Percentiles rank a stretch among this genome's conserved stretches.
Conservation (phyloP, 2,329 filamentous ascomycete species). For the Sporothrix brunneoviolacea region DNA sequence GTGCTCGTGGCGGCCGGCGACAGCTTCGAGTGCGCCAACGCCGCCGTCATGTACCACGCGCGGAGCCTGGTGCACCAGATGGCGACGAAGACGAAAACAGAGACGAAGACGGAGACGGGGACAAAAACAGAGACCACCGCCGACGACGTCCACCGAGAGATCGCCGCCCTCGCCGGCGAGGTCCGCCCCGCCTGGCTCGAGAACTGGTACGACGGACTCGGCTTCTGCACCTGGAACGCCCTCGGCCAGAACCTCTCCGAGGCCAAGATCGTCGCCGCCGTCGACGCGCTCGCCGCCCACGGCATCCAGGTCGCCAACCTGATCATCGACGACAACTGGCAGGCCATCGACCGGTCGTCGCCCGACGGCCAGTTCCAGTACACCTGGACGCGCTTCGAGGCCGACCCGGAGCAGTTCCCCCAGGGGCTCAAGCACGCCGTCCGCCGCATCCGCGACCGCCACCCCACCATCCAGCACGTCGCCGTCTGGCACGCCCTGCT, state of each 20-base stretch:
- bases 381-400: constrained; percentile 80
- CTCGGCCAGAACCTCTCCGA: constrained; percentile 78
- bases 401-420: constrained; percentile 72
- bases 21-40: constrained; percentile 67
- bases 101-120: too few relatives aligned
- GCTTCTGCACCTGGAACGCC: constrained; percentile 96
- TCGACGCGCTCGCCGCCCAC: constrained; percentile 63
- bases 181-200: constrained; percentile 64
- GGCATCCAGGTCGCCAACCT: constrained; percentile 75
- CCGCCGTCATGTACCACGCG: constrained; percentile 83
- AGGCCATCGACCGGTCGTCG: constrained; percentile 54
- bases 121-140: too few relatives aligned
- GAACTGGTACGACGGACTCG: constrained; percentile 86
- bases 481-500: constrained; percentile 91
- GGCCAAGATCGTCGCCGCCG: constrained; percentile 67
- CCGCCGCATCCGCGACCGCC: constrained; percentile 57
- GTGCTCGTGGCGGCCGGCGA: constrained; percentile 66
- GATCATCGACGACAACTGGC: constrained; percentile 98
- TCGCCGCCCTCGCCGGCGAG: constrained; percentile 39
- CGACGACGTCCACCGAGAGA: too few relatives aligned
- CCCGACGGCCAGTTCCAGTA: constrained; percentile 48
- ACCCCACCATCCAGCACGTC: constrained; percentile 71
- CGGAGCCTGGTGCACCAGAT: constrained; percentile 53
- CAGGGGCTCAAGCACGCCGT: constrained; percentile 68
- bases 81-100: constrained; percentile 7